Base-by-base conservation (phyloP, 164 flowering plant genomes). In the Nymphaea thermarum region DNA sequence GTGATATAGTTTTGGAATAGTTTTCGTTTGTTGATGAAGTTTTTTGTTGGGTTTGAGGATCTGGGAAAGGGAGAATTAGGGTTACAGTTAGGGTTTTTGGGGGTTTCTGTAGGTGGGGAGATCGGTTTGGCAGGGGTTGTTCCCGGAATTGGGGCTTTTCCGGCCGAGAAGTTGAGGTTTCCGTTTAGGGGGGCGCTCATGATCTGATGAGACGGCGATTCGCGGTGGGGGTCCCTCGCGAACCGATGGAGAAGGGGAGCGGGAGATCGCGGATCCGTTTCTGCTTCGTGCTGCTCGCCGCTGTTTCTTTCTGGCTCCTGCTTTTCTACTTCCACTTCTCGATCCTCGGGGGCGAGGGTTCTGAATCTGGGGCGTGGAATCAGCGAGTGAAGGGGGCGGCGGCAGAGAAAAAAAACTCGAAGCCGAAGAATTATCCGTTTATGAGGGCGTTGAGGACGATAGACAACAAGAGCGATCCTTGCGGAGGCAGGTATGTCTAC, bases 401-500 rank as follows among this genome's bases (percentile, higher is more conserved):
- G 61, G 43, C 61, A 25, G 36, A 25, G 36, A 25, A 25, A 25
- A 17, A 62, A 17, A 62, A 62, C 66, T 25, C 43, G n/a, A 63
- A 71, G 55, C 4, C 60, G 16, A 67, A 74, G 42, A 77, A 55
- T 45, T 85, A 65, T 64, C 83, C 82, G 0, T 92, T 92, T 68
- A 80, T 77, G 83, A 76, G 77, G 70, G 96, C 98, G 0, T 72
- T 92, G 84, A 81, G 80, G 69, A 86, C 89, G 4, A 55, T 73
- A 2, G 93, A 90, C 25, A 90, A 93, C 77, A 88, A 81, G 80
- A 87, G 87, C 67, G 96, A 93, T 79, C 91, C 97, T 0, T 93
- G 98, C 77, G 94, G 89, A 3, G 98, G 98, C 43, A 87, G 90
- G 82, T 93, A 93, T 65, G 81, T 93, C 16, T 93, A 89, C 73